phyloP scores from a whole-genome alignment of 2,329 filamentous ascomycete genomes.

The Fusarium bulbicola region DNA sequence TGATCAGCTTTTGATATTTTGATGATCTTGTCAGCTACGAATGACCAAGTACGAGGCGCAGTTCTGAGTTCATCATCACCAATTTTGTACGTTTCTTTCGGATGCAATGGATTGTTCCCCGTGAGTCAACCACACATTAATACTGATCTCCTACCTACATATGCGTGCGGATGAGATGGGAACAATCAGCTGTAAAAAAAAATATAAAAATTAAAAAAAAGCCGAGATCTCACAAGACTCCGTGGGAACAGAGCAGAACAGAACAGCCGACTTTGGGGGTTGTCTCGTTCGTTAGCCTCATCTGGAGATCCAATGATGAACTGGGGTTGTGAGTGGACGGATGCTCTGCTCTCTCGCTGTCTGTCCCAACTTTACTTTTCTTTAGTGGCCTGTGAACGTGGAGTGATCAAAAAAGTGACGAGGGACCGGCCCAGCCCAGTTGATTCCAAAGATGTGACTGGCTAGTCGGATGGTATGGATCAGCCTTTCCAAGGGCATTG shows the following conservation, averaged over 20 bases:
- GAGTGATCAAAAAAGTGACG: neutral
- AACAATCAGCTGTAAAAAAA: neutral
- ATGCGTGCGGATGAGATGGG: slow-evolving; percentile 18
- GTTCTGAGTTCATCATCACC: neutral
- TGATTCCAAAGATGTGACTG: neutral
- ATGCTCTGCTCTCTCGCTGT: neutral
- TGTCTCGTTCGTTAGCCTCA: slow-evolving; percentile 9
- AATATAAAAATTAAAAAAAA: no score
- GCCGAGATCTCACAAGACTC: slow-evolving; percentile 11
- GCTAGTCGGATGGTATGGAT: slow-evolving; percentile 12
- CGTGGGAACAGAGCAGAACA: neutral
- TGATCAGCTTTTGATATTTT: slow-evolving; percentile 14
- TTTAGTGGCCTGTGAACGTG: slow-evolving; percentile 20
- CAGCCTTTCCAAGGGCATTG: slow-evolving; percentile 8
- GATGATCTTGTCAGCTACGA: slow-evolving; percentile 26
- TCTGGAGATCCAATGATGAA: slow-evolving; percentile 12
- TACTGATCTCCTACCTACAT: neutral
- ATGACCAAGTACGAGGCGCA: slow-evolving; percentile 16
- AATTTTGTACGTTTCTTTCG: neutral
- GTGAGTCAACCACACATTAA: neutral
- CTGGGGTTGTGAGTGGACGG: slow-evolving; percentile 14
- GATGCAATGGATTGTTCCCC: slow-evolving; percentile 6
- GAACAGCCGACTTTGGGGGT: slow-evolving; percentile 14
- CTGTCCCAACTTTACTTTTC: neutral
- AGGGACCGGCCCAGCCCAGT: neutral